Evolutionary conservation across 2,329 filamentous ascomycete species (phyloP), one percentile per base, ranked within the genome.

Genomic region (Teratosphaeria epicoccoides): DNA sequence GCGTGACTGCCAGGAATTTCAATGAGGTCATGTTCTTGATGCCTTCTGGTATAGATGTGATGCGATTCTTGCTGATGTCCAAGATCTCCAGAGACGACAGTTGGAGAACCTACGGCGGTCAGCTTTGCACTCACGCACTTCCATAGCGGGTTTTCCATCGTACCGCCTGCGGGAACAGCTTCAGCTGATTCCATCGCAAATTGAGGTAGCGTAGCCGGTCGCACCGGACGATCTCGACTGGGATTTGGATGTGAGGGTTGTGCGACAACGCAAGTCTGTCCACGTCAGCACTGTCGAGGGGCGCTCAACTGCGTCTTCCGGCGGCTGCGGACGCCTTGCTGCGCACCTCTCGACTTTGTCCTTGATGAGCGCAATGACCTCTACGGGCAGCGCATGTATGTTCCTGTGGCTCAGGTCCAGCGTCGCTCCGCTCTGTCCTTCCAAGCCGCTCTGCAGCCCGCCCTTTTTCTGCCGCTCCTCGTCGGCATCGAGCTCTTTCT

Each of bases 11-110:
- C 50, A 97, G 76, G 14, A 96, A 90, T 65, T 95, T 94, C 57
- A 97, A 74, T 1, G 88, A 95, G 4, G 83, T 84, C 62, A 97
- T 75, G 63, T 83, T 88, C 54, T 80, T 81, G 55, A 96, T 87
- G 50, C 90, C 85, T 46, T 84, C 80, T 0, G 91, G 89, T 1
- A 97, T 77, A 9, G 79, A 74, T 46, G 79, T 80, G 55, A 97
- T 82, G 67, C 85, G 88, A 67, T 97, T 97, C 61, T 87, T 82
- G 66, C 89, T 90, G 50, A 97, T 78, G 70, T 97, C 91, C 55
- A 97, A 79, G 53, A 96, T 95, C 70, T 97, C 90, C 51, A 97
- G 79, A 28, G 88, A 86, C 49, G 81, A 84, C 55, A 97, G 77
- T 68, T 89, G 83, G 66, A 91, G 90, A 53, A 97, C 80, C 89